Percentiles rank a stretch among this genome's conserved stretches.
Evolutionary conservation across 23 red algal genomes (phyloP).

Genomic region (Gracilariopsis chorda): DNA sequence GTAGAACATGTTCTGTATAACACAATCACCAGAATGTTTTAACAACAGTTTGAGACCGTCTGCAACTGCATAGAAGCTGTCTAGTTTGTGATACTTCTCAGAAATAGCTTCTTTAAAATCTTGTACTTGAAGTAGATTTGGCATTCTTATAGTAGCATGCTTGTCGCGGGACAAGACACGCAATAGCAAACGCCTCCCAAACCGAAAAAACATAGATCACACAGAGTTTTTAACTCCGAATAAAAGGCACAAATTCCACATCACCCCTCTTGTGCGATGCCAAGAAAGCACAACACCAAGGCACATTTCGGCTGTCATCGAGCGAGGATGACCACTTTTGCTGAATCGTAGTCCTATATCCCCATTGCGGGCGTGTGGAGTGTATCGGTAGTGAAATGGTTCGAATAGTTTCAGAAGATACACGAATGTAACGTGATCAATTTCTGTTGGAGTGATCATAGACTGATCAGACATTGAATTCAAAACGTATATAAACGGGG

Average conservation of each 20-base stretch:
- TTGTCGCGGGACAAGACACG: not conserved
- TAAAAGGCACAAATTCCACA: not conserved
- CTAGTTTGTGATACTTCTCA: not conserved
- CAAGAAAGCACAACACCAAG: not conserved
- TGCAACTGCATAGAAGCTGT: not conserved
- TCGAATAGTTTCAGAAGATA: not conserved
- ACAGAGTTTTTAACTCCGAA: not conserved
- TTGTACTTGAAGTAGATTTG: not conserved
- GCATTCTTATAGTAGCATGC: not conserved
- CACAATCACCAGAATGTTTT: not conserved
- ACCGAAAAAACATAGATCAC: not conserved
- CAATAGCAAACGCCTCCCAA: not conserved
- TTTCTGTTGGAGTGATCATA: not conserved
- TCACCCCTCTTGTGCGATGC: not conserved
- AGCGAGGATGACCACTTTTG: not conserved
- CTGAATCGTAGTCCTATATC: not conserved
- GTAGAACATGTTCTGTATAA: constrained; percentile 34
- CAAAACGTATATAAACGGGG: not conserved
- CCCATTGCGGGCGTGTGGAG: not conserved
- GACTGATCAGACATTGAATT: constrained; percentile 4
- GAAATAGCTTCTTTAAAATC: constrained; percentile 1
- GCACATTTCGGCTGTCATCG: not conserved
- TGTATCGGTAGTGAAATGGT: not conserved
- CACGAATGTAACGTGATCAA: not conserved
- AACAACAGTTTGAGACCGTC: constrained; percentile 14